Percentiles rank a stretch among this genome's conserved stretches.
phyloP scores from a whole-genome alignment of 257 asterid species.

The Plantago ovata region DNA sequence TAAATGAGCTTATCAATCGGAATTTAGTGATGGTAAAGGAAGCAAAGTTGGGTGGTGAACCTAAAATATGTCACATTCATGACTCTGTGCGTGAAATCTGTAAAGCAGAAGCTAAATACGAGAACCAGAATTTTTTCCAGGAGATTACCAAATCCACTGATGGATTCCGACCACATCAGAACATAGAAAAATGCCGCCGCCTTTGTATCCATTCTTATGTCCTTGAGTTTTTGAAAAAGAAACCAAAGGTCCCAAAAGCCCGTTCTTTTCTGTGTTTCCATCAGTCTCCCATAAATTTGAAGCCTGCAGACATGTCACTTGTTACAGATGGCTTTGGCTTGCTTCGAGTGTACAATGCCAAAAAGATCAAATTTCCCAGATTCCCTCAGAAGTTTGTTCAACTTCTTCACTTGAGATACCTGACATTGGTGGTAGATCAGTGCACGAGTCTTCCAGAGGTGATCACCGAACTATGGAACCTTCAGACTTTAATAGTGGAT shows the following conservation, averaged over 20 bases:
- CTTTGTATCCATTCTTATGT: not conserved
- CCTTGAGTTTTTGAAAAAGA: not conserved
- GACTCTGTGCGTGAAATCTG: slow-evolving; percentile 3
- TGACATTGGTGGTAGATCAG: not conserved
- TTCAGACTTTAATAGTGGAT: not conserved
- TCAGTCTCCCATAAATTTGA: not conserved
- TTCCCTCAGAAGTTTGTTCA: not conserved
- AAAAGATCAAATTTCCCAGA: slow-evolving; percentile 1
- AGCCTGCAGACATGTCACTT: not conserved
- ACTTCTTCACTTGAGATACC: not conserved
- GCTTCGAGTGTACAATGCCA: slow-evolving; percentile 5
- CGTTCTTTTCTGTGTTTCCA: slow-evolving; percentile 1
- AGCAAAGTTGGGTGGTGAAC: not conserved
- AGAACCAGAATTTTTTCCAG: not conserved
- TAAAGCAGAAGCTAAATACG: not conserved
- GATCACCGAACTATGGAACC: not conserved
- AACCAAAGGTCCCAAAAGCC: slow-evolving; percentile 3
- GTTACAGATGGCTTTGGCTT: slow-evolving; percentile 7
- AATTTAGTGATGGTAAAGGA: slow-evolving; percentile 4
- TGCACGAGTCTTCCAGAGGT: slow-evolving; percentile 1
- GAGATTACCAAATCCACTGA: not conserved
- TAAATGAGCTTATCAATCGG: slow-evolving; percentile 2
- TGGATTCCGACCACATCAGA: not conserved
- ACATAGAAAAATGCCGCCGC: not conserved
- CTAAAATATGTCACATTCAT: slow-evolving; percentile 4